These are phyloP conservation scores for Cladophialophora chaetospira DNA, from an alignment of 2,329 filamentous ascomycete species.

Conservation along the genomic window DNA sequence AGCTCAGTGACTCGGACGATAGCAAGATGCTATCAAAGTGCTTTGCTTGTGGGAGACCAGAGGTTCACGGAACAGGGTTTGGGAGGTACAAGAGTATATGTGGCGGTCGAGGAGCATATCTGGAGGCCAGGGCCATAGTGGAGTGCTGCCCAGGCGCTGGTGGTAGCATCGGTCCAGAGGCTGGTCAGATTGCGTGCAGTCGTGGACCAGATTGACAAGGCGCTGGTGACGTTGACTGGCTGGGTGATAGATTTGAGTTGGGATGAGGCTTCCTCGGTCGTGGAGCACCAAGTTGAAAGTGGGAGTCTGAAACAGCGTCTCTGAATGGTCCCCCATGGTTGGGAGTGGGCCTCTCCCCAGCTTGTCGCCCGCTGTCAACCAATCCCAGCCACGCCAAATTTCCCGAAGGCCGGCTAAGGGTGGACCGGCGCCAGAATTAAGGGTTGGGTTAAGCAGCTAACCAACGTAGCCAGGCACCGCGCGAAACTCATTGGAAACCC, in stretches of 20 bases:
- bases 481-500: conserved; percentile 27
- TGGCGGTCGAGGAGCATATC: conserved; percentile 15
- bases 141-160: conserved; percentile 16
- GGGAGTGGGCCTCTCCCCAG: neutral
- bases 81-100: conserved; percentile 25
- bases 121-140: conserved; percentile 15
- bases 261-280: conserved; percentile 17
- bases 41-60: conserved; percentile 17
- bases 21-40: conserved; percentile 25
- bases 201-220: conserved; percentile 9
- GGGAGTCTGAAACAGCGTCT: conserved; percentile 6
- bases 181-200: conserved; percentile 21
- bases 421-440: conserved; percentile 19
- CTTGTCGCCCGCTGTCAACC: conserved; percentile 8
- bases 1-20: conserved; percentile 30
- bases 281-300: conserved; percentile 11
- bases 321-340: conserved; percentile 9
- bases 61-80: conserved; percentile 29
- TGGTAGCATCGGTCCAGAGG: conserved; percentile 6
- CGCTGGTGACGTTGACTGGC: conserved; percentile 20
- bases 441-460: conserved; percentile 3
- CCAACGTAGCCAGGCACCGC: conserved; percentile 14
- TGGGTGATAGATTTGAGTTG: conserved; percentile 19
- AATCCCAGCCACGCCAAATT: conserved; percentile 28
- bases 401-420: conserved; percentile 24